These are phyloP conservation scores for Leishmania amazonensis DNA, from an alignment of 208 protist species.

Conservation along the genomic window DNA sequence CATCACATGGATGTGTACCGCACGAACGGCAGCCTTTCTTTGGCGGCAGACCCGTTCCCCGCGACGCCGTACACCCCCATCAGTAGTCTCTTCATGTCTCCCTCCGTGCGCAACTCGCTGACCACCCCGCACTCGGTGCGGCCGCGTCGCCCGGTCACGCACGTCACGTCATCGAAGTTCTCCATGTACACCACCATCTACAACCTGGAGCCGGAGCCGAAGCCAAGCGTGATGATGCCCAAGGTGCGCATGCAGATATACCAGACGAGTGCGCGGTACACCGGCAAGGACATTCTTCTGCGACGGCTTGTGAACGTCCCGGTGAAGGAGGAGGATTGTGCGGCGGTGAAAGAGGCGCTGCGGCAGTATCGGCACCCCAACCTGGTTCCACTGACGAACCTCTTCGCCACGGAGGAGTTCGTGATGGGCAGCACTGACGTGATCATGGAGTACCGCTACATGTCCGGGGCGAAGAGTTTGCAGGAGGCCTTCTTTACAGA, in stretches of 20 bases:
- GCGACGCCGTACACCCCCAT: slow-evolving; percentile 81
- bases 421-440: slow-evolving; percentile 84
- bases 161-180: slow-evolving; percentile 86
- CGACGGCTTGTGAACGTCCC: slow-evolving; percentile 70
- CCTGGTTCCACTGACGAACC: slow-evolving; percentile 74
- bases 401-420: slow-evolving; percentile 84
- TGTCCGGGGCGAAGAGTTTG: slow-evolving; percentile 74
- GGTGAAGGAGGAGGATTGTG: slow-evolving; percentile 62
- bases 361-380: slow-evolving; percentile 83
- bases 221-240: slow-evolving; percentile 57
- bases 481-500: slow-evolving; percentile 79
- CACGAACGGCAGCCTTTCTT: slow-evolving; percentile 47
- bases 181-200: slow-evolving; percentile 87
- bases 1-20: slow-evolving; percentile 67
- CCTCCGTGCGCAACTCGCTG: slow-evolving; percentile 53
- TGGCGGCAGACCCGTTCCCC: slow-evolving; percentile 73
- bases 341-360: slow-evolving; percentile 53
- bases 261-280: slow-evolving; percentile 74
- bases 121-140: slow-evolving; percentile 35
- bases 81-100: slow-evolving; percentile 77
- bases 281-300: slow-evolving; percentile 77
- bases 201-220: slow-evolving; percentile 78
- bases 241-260: slow-evolving; percentile 76
- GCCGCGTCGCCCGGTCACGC: slow-evolving; percentile 56
- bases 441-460: slow-evolving; percentile 89